Conservation (phyloP, 139 green algal genomes). For the Nannochloris sp. region DNA sequence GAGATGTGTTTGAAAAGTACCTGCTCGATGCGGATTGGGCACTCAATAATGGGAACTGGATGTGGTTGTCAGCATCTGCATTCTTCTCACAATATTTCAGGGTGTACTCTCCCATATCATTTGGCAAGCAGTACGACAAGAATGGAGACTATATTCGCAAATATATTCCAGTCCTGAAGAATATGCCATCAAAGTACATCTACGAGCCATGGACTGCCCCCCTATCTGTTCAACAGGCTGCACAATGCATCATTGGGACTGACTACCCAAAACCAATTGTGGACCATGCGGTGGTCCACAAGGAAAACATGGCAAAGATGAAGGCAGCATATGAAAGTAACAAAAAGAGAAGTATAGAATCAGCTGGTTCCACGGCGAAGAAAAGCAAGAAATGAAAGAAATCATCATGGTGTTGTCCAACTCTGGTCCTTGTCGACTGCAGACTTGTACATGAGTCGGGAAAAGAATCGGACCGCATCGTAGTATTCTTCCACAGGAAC, state of each 20-base stretch:
- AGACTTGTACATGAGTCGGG: background rate
- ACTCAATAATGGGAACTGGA: slow-evolving; percentile 86
- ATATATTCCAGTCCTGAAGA: slow-evolving; percentile 82
- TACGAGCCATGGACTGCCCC: slow-evolving; percentile 91
- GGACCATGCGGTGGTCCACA: slow-evolving; percentile 59
- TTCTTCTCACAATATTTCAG: slow-evolving; percentile 88
- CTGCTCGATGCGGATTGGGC: slow-evolving; percentile 80
- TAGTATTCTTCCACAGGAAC: slow-evolving; percentile 31
- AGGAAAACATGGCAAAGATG: slow-evolving; percentile 64
- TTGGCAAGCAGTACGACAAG: slow-evolving; percentile 90
- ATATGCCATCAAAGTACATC: slow-evolving; percentile 90
- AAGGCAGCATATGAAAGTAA: slow-evolving; percentile 39
- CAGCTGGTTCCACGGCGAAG: background rate
- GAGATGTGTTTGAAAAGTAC: slow-evolving; percentile 81
- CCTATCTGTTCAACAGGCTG: slow-evolving; percentile 69
- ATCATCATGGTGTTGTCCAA: background rate
- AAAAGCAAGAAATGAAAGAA: background rate
- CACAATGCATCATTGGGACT: slow-evolving; percentile 77
- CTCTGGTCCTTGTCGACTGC: slow-evolving; percentile 11
- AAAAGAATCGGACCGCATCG: background rate
- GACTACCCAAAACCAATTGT: slow-evolving; percentile 90
- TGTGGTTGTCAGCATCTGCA: slow-evolving; percentile 78
- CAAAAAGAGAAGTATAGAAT: slow-evolving; percentile 12
- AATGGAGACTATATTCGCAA: slow-evolving; percentile 73
- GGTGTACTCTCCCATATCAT: slow-evolving; percentile 64